phyloP scores from a whole-genome alignment of 345 rosid genomes.

The Xanthoceras sorbifolium region DNA sequence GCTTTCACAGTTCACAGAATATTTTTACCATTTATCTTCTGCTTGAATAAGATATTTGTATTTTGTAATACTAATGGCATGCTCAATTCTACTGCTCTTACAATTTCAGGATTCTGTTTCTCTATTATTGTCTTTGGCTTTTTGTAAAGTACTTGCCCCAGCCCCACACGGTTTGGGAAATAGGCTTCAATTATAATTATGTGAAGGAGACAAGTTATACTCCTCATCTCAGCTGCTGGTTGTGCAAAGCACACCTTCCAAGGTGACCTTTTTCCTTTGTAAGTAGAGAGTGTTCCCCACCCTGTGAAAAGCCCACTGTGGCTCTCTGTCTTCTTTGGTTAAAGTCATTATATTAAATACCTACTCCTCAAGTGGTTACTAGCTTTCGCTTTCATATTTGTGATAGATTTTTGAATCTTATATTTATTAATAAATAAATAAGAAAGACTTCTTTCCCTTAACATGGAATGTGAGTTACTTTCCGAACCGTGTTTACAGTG shows the following conservation, averaged over 20 bases:
- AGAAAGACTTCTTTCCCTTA: too few species aligned
- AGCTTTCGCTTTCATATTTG: too few species aligned
- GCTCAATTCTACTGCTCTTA: conserved; percentile 6
- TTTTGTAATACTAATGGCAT: background rate
- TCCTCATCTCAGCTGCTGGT: conserved; percentile 1
- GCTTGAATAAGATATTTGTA: background rate
- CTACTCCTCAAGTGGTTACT: too few species aligned
- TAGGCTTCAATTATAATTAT: conserved; percentile 7
- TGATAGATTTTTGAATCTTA: too few species aligned
- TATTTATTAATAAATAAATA: too few species aligned
- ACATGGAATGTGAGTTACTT: too few species aligned
- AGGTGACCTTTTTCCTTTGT: background rate
- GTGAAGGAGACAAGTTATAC: background rate
- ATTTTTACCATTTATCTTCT: background rate
- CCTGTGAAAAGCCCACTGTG: background rate
- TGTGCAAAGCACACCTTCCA: conserved; percentile 2
- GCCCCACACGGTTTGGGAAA: conserved; percentile 13
- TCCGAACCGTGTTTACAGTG: too few species aligned
- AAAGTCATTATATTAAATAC: background rate
- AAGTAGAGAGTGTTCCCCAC: background rate
- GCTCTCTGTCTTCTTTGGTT: background rate
- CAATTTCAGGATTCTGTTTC: background rate
- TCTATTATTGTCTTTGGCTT: background rate
- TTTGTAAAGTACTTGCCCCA: conserved; percentile 11
- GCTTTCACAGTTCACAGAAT: background rate